Conservation (phyloP, 192 early-diverging fungal species). For the Entophlyctis luteolus region DNA sequence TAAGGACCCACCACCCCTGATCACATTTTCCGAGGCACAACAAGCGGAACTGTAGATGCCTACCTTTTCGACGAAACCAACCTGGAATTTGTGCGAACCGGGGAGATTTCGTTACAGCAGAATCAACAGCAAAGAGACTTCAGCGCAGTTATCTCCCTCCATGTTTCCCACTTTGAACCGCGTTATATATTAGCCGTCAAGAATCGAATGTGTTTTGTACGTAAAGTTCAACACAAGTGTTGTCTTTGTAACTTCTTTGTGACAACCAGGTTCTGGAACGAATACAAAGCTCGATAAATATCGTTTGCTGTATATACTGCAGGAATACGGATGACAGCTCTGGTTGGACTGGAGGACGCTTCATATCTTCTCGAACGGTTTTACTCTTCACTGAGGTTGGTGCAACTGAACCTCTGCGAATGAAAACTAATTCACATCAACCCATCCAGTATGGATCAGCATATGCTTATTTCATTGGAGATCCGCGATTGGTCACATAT, state of each 20-base stretch:
- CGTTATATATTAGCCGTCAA: slow-evolving; percentile 11
- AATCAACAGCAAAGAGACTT: not conserved
- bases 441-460: not conserved
- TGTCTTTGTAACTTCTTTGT: not conserved
- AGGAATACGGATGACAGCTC: not conserved
- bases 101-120: not conserved
- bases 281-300: slow-evolving; percentile 8
- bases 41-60: not conserved
- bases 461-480: slow-evolving; percentile 23
- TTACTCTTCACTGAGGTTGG: slow-evolving; percentile 38
- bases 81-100: not conserved
- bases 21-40: slow-evolving; percentile 5
- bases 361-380: slow-evolving; percentile 29
- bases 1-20: not conserved
- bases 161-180: not conserved
- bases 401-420: not conserved
- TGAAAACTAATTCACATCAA: slow-evolving; percentile 13
- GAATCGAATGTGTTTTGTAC: slow-evolving; percentile 1
- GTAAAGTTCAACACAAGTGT: not conserved
- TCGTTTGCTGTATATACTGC: slow-evolving; percentile 19
- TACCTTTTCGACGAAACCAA: slow-evolving; percentile 5
- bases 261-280: not conserved
- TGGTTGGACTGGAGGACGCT: slow-evolving; percentile 32
- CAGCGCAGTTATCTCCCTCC: not conserved
- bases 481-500: slow-evolving; percentile 8